These are phyloP conservation scores for Suillus weaverae DNA, from an alignment of 768 basidiomycete genomes.

Conservation along the genomic window DNA sequence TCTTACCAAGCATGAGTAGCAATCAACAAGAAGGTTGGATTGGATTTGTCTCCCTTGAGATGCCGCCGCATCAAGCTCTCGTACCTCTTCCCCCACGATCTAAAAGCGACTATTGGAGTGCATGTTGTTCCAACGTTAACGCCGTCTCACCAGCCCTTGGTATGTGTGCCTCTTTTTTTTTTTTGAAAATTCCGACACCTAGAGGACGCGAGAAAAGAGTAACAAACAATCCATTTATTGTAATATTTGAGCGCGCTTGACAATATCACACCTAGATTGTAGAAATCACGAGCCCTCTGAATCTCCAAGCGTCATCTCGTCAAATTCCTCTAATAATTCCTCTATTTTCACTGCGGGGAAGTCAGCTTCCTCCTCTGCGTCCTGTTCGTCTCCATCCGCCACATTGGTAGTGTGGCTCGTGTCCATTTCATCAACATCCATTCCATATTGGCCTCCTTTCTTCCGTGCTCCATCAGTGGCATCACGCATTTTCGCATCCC, in stretches of 20 bases:
- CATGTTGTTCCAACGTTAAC: background rate
- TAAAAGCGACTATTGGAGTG: background rate
- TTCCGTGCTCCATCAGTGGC: conserved; percentile 21
- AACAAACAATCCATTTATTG: background rate
- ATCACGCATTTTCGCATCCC: conserved; percentile 52
- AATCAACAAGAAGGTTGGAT: background rate
- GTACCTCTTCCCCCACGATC: background rate
- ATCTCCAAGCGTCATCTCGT: conserved; percentile 79
- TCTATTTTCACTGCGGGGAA: conserved; percentile 87
- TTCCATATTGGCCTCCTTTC: conserved; percentile 35
- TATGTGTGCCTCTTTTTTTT: background rate
- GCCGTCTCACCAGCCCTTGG: background rate
- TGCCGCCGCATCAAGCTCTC: background rate
- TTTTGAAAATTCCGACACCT: background rate
- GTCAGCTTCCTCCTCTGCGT: conserved; percentile 70
- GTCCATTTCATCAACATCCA: conserved; percentile 66
- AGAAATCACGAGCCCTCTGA: conserved; percentile 19
- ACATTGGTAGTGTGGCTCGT: conserved; percentile 23
- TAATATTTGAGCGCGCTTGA: background rate
- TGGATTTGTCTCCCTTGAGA: background rate
- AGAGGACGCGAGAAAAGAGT: background rate
- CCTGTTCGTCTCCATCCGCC: conserved; percentile 34
- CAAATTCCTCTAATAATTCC: conserved; percentile 89
- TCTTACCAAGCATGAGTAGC: background rate
- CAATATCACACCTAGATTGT: background rate